A percentile compares a stretch with the other conserved stretches of the same genome.
These are phyloP conservation scores for Cyclotella distinguenda DNA, from an alignment of 108 stramenopile species.

Conservation along the genomic window DNA sequence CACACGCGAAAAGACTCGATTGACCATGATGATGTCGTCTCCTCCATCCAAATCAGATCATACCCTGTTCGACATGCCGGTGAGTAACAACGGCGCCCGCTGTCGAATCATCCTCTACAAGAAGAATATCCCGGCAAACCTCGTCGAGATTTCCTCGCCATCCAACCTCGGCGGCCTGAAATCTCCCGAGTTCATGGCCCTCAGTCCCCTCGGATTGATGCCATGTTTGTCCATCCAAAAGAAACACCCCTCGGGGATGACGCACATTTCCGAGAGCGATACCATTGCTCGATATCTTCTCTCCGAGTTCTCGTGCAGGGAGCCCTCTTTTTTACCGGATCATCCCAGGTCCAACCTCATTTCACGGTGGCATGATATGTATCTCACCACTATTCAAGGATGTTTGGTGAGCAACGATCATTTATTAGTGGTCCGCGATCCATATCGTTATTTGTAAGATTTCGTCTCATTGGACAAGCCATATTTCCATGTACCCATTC, in stretches of 20 bases:
- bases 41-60: conserved; percentile 38
- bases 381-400: conserved; percentile 89
- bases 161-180: conserved; percentile 82
- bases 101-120: conserved; percentile 84
- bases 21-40: neutral
- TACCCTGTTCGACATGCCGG: conserved; percentile 88
- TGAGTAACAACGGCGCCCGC: conserved; percentile 92
- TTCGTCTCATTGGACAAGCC: no score
- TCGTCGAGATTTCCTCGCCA: conserved; percentile 71
- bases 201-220: conserved; percentile 93
- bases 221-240: conserved; percentile 57
- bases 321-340: conserved; percentile 84
- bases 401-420: conserved; percentile 45
- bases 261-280: conserved; percentile 72
- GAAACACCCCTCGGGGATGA: conserved; percentile 12
- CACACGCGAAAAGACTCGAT: neutral
- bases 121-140: conserved; percentile 64
- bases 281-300: conserved; percentile 86
- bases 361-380: conserved; percentile 90
- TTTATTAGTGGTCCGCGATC: no score
- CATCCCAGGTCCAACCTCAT: conserved; percentile 82
- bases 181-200: conserved; percentile 69
- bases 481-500: neutral
- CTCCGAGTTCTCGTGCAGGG: conserved; percentile 55
- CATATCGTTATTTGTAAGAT: no score